phyloP scores from a whole-genome alignment of 2,329 filamentous ascomycete genomes.

The Emmonsiellopsis sp. region DNA sequence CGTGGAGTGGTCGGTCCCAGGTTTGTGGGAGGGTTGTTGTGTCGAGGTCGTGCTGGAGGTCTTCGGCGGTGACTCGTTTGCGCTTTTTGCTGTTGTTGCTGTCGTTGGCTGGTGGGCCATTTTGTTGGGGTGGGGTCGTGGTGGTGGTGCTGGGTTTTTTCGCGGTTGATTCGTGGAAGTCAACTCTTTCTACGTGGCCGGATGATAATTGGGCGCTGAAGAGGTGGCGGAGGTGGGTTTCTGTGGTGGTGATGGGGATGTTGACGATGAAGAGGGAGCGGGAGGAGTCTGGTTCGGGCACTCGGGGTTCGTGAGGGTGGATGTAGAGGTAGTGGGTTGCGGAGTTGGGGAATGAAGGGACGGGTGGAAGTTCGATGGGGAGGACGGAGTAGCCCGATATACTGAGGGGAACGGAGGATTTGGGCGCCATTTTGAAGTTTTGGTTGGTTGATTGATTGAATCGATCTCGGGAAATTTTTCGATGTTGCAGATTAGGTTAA shows the following conservation, averaged over 20 bases:
- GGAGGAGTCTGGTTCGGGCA: conserved; percentile 61
- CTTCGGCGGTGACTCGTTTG: conserved; percentile 43
- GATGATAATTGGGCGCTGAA: conserved; percentile 68
- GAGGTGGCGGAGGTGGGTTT: conserved; percentile 63
- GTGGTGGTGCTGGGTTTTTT: conserved; percentile 24
- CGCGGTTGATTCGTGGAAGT: conserved; percentile 53
- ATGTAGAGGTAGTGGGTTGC: conserved; percentile 79
- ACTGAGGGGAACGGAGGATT: conserved; percentile 6
- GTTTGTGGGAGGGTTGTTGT: conserved; percentile 56
- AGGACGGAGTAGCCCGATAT: conserved; percentile 60
- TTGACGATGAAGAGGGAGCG: conserved; percentile 89
- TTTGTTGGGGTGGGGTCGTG: conserved; percentile 12
- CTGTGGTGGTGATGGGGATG: conserved; percentile 73
- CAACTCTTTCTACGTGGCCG: conserved; percentile 66
- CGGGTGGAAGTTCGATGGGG: conserved; percentile 55
- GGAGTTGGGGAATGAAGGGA: conserved; percentile 52
- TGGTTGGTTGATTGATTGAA: conserved; percentile 14
- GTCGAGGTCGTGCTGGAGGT: conserved; percentile 48
- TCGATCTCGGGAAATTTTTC: not conserved
- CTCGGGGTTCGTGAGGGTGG: conserved; percentile 70
- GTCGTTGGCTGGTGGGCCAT: not conserved
- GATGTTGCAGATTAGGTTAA: not conserved
- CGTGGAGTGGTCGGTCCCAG: conserved; percentile 63
- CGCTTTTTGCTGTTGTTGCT: conserved; percentile 44
- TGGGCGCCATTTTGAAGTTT: conserved; percentile 24